These are phyloP conservation scores for Skeletonema menzelii DNA, from an alignment of 108 stramenopile genomes.

Conservation along the genomic window DNA sequence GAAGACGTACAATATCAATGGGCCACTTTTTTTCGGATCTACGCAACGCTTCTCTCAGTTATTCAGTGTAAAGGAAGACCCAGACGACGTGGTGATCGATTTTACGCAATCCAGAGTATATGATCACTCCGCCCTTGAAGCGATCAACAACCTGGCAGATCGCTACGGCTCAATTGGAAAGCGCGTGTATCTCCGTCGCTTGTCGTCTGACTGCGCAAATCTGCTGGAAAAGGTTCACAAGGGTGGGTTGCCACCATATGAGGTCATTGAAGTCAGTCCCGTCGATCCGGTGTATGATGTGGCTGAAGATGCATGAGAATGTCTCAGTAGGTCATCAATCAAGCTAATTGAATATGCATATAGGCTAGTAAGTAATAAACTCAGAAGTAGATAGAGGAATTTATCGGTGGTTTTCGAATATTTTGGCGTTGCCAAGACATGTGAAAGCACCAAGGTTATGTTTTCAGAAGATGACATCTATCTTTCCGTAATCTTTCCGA, in stretches of 20 bases:
- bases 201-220: slow-evolving; percentile 54
- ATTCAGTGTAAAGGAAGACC: slow-evolving; percentile 64
- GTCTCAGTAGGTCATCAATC: slow-evolving; percentile 5
- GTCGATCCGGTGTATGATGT: slow-evolving; percentile 61
- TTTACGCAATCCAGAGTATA: slow-evolving; percentile 62
- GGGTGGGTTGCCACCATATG: slow-evolving; percentile 49
- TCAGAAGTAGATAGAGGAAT: not conserved
- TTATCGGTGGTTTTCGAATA: no score
- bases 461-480: no score
- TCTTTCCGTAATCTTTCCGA: no score
- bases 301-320: slow-evolving; percentile 42
- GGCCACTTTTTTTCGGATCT: slow-evolving; percentile 88
- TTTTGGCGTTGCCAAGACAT: no score
- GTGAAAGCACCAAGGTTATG: no score
- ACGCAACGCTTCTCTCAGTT: slow-evolving; percentile 50
- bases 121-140: slow-evolving; percentile 79
- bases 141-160: slow-evolving; percentile 63
- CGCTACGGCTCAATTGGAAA: slow-evolving; percentile 65
- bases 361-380: not conserved
- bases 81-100: slow-evolving; percentile 72
- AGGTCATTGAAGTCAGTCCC: slow-evolving; percentile 46
- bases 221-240: slow-evolving; percentile 44
- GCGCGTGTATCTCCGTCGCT: slow-evolving; percentile 56
- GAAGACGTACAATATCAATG: slow-evolving; percentile 66
- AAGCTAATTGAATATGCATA: not conserved